These are phyloP conservation scores for Pseudonitzschia multistriata DNA, from an alignment of 108 stramenopile species.

Conservation along the genomic window DNA sequence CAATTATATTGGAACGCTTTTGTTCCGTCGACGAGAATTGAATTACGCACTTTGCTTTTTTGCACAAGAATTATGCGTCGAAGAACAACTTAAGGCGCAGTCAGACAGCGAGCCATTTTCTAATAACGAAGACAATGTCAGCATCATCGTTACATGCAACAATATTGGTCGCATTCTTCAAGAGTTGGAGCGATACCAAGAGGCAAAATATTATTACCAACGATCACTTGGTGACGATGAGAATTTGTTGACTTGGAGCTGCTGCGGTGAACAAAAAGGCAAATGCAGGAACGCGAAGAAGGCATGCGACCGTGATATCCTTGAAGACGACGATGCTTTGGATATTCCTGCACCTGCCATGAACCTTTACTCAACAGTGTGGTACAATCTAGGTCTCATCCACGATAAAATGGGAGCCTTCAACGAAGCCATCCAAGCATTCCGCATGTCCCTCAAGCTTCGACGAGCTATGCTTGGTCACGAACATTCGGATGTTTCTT, in stretches of 20 bases:
- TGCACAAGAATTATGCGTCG: slow-evolving; percentile 43
- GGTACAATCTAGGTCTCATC: slow-evolving; percentile 58
- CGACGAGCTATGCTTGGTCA: slow-evolving; percentile 41
- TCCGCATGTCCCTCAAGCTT: slow-evolving; percentile 45
- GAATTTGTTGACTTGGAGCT: not conserved
- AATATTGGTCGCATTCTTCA: slow-evolving; percentile 58
- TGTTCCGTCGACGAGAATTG: slow-evolving; percentile 42
- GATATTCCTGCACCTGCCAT: slow-evolving; percentile 24
- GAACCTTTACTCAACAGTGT: slow-evolving; percentile 52
- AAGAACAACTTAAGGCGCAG: slow-evolving; percentile 29
- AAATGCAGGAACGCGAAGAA: not conserved
- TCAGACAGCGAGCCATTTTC: not conserved
- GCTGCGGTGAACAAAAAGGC: not conserved
- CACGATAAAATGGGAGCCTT: slow-evolving; percentile 45
- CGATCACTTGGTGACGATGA: slow-evolving; percentile 22
- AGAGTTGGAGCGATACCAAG: slow-evolving; percentile 38
- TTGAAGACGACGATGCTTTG: not conserved
- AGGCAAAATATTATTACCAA: slow-evolving; percentile 52
- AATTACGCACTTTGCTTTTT: slow-evolving; percentile 45
- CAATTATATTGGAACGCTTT: slow-evolving; percentile 49
- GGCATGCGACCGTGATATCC: not conserved
- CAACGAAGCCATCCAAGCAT: slow-evolving; percentile 41
- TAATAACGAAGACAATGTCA: slow-evolving; percentile 11
- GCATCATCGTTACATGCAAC: slow-evolving; percentile 51
- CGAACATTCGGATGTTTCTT: slow-evolving; percentile 52